Percentiles rank a stretch among this genome's conserved stretches.
phyloP scores from a whole-genome alignment of 768 basidiomycete genomes.

The Neoboletus subvelutipes region DNA sequence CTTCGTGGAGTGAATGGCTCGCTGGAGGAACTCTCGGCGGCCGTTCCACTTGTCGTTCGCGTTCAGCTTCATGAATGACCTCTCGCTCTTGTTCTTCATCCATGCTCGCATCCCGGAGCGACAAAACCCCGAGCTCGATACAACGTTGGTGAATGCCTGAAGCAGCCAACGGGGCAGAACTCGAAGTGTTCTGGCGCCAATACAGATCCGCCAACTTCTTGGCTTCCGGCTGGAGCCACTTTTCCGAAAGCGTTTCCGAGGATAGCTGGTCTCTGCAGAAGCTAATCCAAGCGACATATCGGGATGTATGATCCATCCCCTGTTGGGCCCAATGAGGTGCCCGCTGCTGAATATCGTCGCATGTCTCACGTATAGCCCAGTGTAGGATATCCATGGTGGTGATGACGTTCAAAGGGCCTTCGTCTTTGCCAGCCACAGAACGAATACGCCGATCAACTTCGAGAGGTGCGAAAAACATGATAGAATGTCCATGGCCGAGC shows the following conservation, averaged over 20 bases:
- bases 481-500: slow-evolving; percentile 46
- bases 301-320: too few species aligned
- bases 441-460: slow-evolving; percentile 42
- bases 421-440: slow-evolving; percentile 18
- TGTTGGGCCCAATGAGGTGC: too few species aligned
- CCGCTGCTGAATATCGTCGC: too few species aligned
- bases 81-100: slow-evolving; percentile 55
- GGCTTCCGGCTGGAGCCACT: slow-evolving; percentile 28
- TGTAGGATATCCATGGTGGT: slow-evolving; percentile 37
- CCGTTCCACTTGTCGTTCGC: slow-evolving; percentile 22
- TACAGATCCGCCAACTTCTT: slow-evolving; percentile 37
- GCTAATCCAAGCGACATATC: slow-evolving; percentile 9
- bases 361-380: slow-evolving; percentile 22
- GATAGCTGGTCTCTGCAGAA: slow-evolving; percentile 9
- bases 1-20: neutral
- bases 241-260: neutral
- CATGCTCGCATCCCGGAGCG: slow-evolving; percentile 23
- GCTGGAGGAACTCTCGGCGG: slow-evolving; percentile 29
- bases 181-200: neutral
- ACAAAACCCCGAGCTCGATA: slow-evolving; percentile 25
- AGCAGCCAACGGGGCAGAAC: neutral
- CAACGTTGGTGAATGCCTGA: neutral
- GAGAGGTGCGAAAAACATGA: slow-evolving; percentile 47
- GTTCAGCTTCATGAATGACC: slow-evolving; percentile 44
- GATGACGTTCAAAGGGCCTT: neutral